Conservation (phyloP, 371 early-diverging fungal genomes). For the Syncephalastrum sp. region DNA sequence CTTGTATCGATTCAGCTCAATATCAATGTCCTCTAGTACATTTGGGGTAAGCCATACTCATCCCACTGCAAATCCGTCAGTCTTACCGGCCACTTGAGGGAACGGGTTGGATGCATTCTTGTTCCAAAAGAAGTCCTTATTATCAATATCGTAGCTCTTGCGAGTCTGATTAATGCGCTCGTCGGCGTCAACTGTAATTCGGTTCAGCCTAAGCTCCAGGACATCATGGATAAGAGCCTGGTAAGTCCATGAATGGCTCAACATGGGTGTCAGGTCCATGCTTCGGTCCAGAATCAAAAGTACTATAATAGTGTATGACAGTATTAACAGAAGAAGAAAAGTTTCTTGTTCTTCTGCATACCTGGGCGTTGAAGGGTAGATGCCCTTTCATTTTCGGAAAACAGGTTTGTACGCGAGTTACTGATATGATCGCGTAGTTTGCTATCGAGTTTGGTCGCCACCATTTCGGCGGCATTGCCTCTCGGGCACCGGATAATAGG, state of each 20-base stretch:
- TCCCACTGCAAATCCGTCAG: neutral
- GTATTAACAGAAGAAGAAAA: too few relatives aligned
- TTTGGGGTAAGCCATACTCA: too few relatives aligned
- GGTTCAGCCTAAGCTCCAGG: slow-evolving; percentile 89
- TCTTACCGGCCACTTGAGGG: slow-evolving; percentile 91
- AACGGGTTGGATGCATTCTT: slow-evolving; percentile 94
- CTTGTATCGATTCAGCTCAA: slow-evolving; percentile 89
- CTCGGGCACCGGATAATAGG: slow-evolving; percentile 90
- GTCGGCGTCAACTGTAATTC: slow-evolving; percentile 65
- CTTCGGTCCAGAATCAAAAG: slow-evolving; percentile 94
- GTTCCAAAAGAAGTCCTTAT: slow-evolving; percentile 92
- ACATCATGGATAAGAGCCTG: slow-evolving; percentile 97
- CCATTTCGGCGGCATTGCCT: slow-evolving; percentile 93
- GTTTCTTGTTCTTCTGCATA: slow-evolving; percentile 7
- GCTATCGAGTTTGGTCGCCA: slow-evolving; percentile 86
- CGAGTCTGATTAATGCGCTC: slow-evolving; percentile 65
- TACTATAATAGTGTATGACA: slow-evolving; percentile 36
- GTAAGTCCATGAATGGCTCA: slow-evolving; percentile 98
- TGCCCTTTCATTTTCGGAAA: slow-evolving; percentile 55
- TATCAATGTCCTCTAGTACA: slow-evolving; percentile 79
- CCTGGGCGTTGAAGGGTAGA: slow-evolving; percentile 55
- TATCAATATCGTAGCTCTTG: slow-evolving; percentile 90
- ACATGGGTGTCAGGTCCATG: slow-evolving; percentile 93
- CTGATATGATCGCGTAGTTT: slow-evolving; percentile 87
- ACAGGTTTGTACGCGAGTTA: slow-evolving; percentile 81